Evolutionary conservation across 1,284 basidiomycete genomes (phyloP), one percentile per base, ranked within the genome.

Genomic region (Cryptococcus sp.): DNA sequence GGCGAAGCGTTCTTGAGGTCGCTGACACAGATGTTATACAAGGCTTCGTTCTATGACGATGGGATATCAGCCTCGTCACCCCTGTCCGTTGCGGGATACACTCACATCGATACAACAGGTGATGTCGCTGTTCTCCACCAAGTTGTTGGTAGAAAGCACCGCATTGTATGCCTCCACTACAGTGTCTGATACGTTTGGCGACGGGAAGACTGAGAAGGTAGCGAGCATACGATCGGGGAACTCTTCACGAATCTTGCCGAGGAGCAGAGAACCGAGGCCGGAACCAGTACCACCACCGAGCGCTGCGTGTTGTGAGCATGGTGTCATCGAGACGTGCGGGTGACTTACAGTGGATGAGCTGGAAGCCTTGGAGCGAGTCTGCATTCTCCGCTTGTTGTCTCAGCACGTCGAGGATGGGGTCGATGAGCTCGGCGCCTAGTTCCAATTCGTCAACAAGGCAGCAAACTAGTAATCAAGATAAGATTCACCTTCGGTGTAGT

Each of bases 101-200:
- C 73, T 67, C 54, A 70, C 73, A 50, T 76, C 73, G 54, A 96
- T 86, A 76, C 90, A 91, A 68, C 95, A 86, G 4, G 91, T 90
- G 62, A 95, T 81, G 79, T 97, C 94, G 56, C 89, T 87, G 78
- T 90, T 90, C 68, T 97, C 93, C 16, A 95, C 85, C 20, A 97
- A 85, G 80, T 95, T 93, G 78, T 97, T 90, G 50, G 92, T 82
- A 1, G 93, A 92, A 15, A 98, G 84, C 51, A 93, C 83, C 3
- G 92, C 87, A 75, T 97, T 97, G 80, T 97, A 96, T 10, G 80
- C 78, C 81, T 97, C 94, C 40, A 97, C 92, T 55, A 97, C 88
- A 1, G 94, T 97, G 78, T 97, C 94, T 0, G 93, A 95, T 6
- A 96, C 91, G 78, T 92, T 93, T 3, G 94, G 93, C 39, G 91